Percentiles rank a stretch among this genome's conserved stretches.
Evolutionary conservation across 495 filamentous ascomycete genomes (phyloP).

Genomic region (Neurospora sp.): DNA sequence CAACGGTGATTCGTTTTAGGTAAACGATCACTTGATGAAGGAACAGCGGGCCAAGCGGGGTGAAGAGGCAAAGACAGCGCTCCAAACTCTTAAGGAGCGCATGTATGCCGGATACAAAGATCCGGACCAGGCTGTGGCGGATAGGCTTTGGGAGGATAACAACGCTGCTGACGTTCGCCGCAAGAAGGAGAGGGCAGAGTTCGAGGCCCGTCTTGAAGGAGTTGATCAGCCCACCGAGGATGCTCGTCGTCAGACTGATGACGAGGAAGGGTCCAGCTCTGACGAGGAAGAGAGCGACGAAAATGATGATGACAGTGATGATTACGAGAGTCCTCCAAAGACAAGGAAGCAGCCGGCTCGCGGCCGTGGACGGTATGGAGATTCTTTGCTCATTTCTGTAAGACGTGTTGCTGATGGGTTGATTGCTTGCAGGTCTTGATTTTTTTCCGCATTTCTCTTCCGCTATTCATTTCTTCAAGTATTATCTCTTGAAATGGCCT

Average conservation of each 20-base stretch:
- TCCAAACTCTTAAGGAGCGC: conserved; percentile 6
- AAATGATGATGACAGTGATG: neutral
- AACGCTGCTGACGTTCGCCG: conserved; percentile 8
- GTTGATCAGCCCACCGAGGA: neutral
- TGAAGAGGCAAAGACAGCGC: neutral
- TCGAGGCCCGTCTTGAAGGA: conserved; percentile 4
- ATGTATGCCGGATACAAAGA: conserved; percentile 8
- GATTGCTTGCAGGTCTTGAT: conserved; percentile 7
- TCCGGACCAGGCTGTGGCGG: conserved; percentile 3
- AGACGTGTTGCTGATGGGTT: neutral
- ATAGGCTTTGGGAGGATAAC: conserved; percentile 15
- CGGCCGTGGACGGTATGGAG: neutral
- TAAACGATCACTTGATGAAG: conserved; percentile 10
- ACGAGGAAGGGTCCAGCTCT: neutral
- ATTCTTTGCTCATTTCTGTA: conserved; percentile 12
- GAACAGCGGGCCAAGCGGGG: conserved; percentile 2
- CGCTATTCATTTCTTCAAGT: neutral
- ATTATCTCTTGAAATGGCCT: neutral
- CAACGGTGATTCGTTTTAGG: conserved; percentile 2
- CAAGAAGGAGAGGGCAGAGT: neutral
- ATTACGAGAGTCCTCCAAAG: neutral
- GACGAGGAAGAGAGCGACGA: neutral
- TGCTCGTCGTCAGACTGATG: neutral
- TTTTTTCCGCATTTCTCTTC: neutral
- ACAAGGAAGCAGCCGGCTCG: neutral